Evolutionary conservation across 345 rosid genomes (phyloP), one percentile per base, ranked within the genome.

Genomic region (Crucihimalaya himalaica): DNA sequence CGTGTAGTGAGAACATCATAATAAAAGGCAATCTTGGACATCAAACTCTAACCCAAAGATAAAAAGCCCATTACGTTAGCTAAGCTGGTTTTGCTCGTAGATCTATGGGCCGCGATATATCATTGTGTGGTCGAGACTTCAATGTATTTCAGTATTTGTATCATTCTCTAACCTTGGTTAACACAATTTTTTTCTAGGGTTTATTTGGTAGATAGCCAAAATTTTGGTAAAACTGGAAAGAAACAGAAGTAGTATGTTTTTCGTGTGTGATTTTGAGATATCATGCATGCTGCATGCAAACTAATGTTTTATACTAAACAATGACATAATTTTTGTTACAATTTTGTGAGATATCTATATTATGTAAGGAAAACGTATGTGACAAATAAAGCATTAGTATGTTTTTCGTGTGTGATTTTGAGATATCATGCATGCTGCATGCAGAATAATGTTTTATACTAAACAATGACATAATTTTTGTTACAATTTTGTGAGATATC

Each of bases 21-120:
- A 4, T 50, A 27, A 40, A 37, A 28, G 46, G 25, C 29, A 40
- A 19, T 27, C 8, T 62, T 19, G 16, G 43, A 29, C 43, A 72
- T 19, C 32, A 40, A 63, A 13, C 35, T 6, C 13, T 19, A 34
- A 20, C 54, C 42, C 13, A 27, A 16, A 37, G 6, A 61, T 11
- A 50, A 5, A 35, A 58, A 15, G 42, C n/a, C 52, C 68, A 61
- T 39, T 50, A 50, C 21, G 11, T 4, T 60, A 25, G 51, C 12
- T 50, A 37, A 15, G 50, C 14, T 48, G 74, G 67, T 37, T 48
- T 60, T 37, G 48, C 60, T 50, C 31, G 59, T 12, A 5, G 11
- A 60, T 40, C 39, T 50, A 25, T 12, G 67, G 40, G 37, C 57
- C 50, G 6, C 6, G 28, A 47, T 23, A 58, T 23, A 20, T 31